Evolutionary conservation across 2,329 filamentous ascomycete genomes (phyloP), one percentile per base, ranked within the genome.

Genomic region (Thelonectria discophora): DNA sequence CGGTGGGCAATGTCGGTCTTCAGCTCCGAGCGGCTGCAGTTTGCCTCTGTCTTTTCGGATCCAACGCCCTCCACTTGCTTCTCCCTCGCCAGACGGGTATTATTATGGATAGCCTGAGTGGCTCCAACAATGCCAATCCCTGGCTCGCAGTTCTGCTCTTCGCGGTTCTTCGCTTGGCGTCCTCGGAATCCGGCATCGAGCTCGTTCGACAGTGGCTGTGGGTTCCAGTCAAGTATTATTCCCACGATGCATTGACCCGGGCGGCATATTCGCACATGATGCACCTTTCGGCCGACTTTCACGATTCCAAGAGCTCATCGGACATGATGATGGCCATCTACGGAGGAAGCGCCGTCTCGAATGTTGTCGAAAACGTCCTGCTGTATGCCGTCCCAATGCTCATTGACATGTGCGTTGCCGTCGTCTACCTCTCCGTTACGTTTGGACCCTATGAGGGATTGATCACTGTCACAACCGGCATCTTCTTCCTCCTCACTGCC

Each of bases 31-130:
- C 91, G 18, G 78, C 85, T 11, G 80, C 91, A 4, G 88, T 95
- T 46, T 84, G 85, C 0, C 45, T 91, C 1, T 90, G 90, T 67
- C 80, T 95, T 20, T 74, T 93, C n/a, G 79, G 82, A 53, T 86
- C 88, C 57, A 92, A 94, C 65, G 86, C 86, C 5, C 80, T 96
- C 51, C 92, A 93, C 68, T 80, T 97, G 13, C 78, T 96, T 43
- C 87, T 93, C 32, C 93, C 93, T n/a, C 85, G 90, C 18, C 91
- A 95, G 72, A 86, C 94, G 32, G 93, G 92, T 65, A 87, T 91
- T 60, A 88, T 97, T 65, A 89, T 92, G 65, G 87, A 95, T 70
- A 86, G 86, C 62, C 78, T 96, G 20, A 82, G 82, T 30, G 79
- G 81, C 9, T 74, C 71, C 37, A 81, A 83, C 43, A 76, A 80